A percentile compares a stretch with the other conserved stretches of the same genome.
phyloP scores from a whole-genome alignment of 1,139 yeast species.

The Geotrichum cucujoidarum region DNA sequence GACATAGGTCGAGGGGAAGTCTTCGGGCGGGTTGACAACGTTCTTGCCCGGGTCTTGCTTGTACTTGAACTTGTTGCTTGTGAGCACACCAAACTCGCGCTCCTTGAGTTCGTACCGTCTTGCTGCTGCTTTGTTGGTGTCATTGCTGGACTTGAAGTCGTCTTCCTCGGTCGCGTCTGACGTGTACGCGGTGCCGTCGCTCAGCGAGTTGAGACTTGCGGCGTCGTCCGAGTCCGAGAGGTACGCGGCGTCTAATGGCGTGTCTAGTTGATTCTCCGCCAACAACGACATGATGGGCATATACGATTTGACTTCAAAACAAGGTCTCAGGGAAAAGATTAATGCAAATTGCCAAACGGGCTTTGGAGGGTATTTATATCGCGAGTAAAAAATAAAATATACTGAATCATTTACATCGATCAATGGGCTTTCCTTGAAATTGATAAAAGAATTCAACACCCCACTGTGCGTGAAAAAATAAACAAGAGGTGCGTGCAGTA shows the following conservation, averaged over 20 bases:
- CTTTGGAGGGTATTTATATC: background rate
- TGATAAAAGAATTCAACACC: no score
- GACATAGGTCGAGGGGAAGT: conserved; percentile 72
- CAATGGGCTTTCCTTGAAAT: no score
- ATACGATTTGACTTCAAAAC: no score
- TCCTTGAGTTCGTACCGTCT: conserved; percentile 19
- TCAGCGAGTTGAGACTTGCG: background rate
- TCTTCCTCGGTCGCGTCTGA: background rate
- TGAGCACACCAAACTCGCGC: conserved; percentile 18
- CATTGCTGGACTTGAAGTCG: background rate
- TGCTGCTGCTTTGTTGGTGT: background rate
- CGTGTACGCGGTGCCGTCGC: background rate
- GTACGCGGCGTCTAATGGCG: background rate
- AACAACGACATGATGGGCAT: no score
- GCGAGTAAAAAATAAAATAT: background rate
- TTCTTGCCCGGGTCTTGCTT: conserved; percentile 9
- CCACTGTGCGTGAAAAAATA: no score
- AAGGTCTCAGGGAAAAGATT: no score
- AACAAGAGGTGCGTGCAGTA: no score
- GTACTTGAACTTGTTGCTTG: conserved; percentile 16
- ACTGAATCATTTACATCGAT: no score
- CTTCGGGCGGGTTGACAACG: conserved; percentile 35
- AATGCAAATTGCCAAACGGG: no score
- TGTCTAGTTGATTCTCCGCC: background rate
- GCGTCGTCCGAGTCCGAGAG: background rate